Base-by-base conservation (phyloP, 805 yeast genomes). In the Vanderwaltozyma verrucispora region DNA sequence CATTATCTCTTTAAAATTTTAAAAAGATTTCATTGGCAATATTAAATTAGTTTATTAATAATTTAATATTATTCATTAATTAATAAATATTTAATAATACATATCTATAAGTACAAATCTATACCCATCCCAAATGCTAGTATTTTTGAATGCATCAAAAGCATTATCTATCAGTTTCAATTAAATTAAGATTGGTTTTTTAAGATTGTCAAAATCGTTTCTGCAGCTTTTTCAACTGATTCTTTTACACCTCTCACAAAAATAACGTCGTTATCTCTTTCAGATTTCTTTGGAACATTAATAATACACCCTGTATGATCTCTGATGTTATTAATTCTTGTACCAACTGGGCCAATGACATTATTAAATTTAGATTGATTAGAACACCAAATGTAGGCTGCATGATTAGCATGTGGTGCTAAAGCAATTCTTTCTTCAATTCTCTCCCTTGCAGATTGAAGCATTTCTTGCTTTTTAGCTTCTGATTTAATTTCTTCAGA, bases 281-380 rank as follows among this genome's bases (percentile, higher is more conserved):
- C 81, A 33, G 56, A 59, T 29, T 63, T 62, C 59, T 75, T 74
- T 47, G 92, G 94, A 39, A 82, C 74, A 35, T 67, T 65, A 43
- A 83, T 71, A 40, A 72, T 67, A 32, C 80, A 67, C n/a, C 72
- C 75, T 17, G 81, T 65, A 39, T 67, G 63, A 24, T 64, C 63
- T 63, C 92, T 76, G 40, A 84, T 69, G 43, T 63, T 62, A 49
- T 71, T 74, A 53, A 85, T 67, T 45, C 72, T 76, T 24, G 76
- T 60, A 33, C 95, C 95, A 46, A 74, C 79, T 13, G 85, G 76
- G 6, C 95, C 95, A 46, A 86, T 72, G 35, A 85, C 67, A 54
- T 68, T 71, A 40, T 80, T 71, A 57, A 81, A 80, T 33, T 55
- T 54, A 17, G 60, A 53, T 10, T 75, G 61, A 41, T 73, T 68